Conservation (phyloP, 352 stramenopile species). For the Globisporangium spinosum region DNA sequence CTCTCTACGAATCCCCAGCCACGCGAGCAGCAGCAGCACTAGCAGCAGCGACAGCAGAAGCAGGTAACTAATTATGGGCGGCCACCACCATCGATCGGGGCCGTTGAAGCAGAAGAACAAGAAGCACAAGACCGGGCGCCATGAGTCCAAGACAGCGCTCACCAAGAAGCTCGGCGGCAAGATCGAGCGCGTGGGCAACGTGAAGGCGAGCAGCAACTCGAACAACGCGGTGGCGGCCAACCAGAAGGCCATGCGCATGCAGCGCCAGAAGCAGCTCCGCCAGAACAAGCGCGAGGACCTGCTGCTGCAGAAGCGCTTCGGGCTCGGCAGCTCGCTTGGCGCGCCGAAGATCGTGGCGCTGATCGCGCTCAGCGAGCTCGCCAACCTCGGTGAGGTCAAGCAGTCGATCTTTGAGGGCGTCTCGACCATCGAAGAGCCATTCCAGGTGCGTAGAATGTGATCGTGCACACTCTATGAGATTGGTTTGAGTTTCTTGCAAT, state of each 20-base stretch:
- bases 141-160: conserved; percentile 81
- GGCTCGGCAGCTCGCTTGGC: conserved; percentile 57
- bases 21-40: background rate
- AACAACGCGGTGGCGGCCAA: conserved; percentile 51
- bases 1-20: background rate
- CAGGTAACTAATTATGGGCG: conserved; percentile 36
- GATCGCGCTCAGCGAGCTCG: conserved; percentile 69
- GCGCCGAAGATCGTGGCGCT: conserved; percentile 85
- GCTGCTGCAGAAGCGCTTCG: conserved; percentile 78
- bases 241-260: conserved; percentile 72
- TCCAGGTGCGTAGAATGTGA: conserved; percentile 13
- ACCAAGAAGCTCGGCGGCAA: conserved; percentile 69
- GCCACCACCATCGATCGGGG: conserved; percentile 83
- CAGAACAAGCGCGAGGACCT: conserved; percentile 87
- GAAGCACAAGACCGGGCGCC: conserved; percentile 86
- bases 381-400: conserved; percentile 60
- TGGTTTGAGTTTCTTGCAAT: background rate
- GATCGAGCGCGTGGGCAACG: conserved; percentile 47
- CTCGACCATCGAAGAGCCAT: conserved; percentile 52
- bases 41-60: background rate
- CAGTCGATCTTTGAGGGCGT: conserved; percentile 63
- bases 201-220: conserved; percentile 38
- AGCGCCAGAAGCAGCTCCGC: conserved; percentile 81
- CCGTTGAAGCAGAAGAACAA: conserved; percentile 91
- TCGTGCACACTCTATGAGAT: background rate